Percentiles rank a stretch among this genome's conserved stretches.
phyloP scores from a whole-genome alignment of 2,329 filamentous ascomycete species.

The Podosphaera fusca region DNA sequence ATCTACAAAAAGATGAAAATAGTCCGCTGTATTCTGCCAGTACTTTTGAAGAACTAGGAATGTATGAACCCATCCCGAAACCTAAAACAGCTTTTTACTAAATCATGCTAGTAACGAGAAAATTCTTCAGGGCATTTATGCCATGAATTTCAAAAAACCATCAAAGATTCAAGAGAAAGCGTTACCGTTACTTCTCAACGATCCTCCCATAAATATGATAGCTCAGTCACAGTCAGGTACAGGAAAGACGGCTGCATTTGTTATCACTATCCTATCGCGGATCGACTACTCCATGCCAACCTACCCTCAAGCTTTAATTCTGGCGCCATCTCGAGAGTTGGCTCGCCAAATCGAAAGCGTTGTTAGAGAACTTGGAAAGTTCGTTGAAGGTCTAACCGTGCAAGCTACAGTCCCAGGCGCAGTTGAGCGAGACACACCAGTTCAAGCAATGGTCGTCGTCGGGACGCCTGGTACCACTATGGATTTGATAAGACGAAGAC shows the following conservation, averaged over 20 bases:
- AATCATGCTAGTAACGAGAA: conserved; percentile 23
- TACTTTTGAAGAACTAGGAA: conserved; percentile 62
- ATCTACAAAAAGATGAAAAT: conserved; percentile 65
- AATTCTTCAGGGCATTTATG: conserved; percentile 54
- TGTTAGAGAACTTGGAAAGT: conserved; percentile 61
- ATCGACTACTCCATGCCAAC: conserved; percentile 47
- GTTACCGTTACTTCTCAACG: conserved; percentile 62
- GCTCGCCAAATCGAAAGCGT: conserved; percentile 86
- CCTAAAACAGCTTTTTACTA: conserved; percentile 1
- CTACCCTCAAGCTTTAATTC: conserved; percentile 63
- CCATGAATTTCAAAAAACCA: conserved; percentile 77
- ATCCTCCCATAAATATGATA: conserved; percentile 86
- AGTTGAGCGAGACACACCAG: conserved; percentile 40
- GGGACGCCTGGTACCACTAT: conserved; percentile 86
- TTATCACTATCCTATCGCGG: conserved; percentile 73
- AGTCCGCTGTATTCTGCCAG: conserved; percentile 73
- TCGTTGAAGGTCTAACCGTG: conserved; percentile 52
- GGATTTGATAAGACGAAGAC: conserved; percentile 58
- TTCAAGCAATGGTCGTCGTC: conserved; percentile 62
- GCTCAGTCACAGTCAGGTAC: conserved; percentile 96
- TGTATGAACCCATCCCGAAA: conserved; percentile 33
- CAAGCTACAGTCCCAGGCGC: conserved; percentile 66
- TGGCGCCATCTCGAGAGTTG: conserved; percentile 83
- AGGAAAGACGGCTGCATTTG: conserved; percentile 92
- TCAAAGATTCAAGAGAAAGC: conserved; percentile 97